Conservation (phyloP, 768 basidiomycete species). For the Macrocybe gigantea region DNA sequence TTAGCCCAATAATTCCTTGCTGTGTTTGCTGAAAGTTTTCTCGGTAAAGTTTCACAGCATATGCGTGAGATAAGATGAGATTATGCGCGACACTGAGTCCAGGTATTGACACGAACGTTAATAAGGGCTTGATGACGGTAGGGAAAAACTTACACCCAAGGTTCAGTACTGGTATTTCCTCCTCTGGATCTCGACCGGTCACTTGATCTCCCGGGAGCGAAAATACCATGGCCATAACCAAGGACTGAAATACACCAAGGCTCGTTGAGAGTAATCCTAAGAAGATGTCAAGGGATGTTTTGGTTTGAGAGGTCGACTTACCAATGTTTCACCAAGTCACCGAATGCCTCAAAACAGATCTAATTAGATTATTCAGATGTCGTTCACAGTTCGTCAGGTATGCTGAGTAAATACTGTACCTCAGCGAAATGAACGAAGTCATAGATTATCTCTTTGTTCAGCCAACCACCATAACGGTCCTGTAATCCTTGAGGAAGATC, state of each 20-base stretch:
- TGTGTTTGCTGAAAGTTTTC: slow-evolving; percentile 48
- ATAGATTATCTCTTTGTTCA: slow-evolving; percentile 55
- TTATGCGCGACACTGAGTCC: slow-evolving; percentile 53
- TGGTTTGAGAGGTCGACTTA: slow-evolving; percentile 14
- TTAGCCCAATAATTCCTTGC: slow-evolving; percentile 65
- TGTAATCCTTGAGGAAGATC: slow-evolving; percentile 70
- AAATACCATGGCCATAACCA: slow-evolving; percentile 59
- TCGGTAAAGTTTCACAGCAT: slow-evolving; percentile 59
- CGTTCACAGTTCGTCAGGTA: not conserved
- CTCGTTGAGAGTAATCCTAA: slow-evolving; percentile 69
- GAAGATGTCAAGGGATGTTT: slow-evolving; percentile 1
- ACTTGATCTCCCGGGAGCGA: slow-evolving; percentile 66
- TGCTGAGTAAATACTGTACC: slow-evolving; percentile 17
- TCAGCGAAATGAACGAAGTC: slow-evolving; percentile 62
- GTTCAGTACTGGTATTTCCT: slow-evolving; percentile 58
- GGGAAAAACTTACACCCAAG: slow-evolving; percentile 49
- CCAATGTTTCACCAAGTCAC: slow-evolving; percentile 73
- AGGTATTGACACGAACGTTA: not conserved
- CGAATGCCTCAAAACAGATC: slow-evolving; percentile 66
- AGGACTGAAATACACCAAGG: slow-evolving; percentile 62
- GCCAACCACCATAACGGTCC: slow-evolving; percentile 72
- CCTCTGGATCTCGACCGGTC: slow-evolving; percentile 47
- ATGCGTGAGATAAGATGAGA: slow-evolving; percentile 64
- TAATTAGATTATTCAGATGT: slow-evolving; percentile 11
- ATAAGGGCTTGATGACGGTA: not conserved